Base-by-base conservation (phyloP, 352 stramenopile species). In the Phytophthora colocasiae region DNA sequence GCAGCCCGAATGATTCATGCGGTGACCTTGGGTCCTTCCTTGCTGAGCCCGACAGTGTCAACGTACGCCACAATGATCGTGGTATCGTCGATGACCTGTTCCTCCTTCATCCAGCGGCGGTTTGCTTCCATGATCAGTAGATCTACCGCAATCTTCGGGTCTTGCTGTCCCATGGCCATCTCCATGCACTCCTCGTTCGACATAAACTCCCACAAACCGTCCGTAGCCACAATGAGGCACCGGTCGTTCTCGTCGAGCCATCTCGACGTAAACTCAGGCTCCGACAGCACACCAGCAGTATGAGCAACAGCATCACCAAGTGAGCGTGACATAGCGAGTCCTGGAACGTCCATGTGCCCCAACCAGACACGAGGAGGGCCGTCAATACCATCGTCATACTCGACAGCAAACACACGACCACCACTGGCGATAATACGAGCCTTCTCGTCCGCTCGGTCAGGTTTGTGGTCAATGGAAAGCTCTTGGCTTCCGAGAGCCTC, bases 131-230 rank as follows among this genome's bases (percentile, higher is more conserved):
- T 93, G 49, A 99, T 97, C 7, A 99, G 76, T 60, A 88, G 67
- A 71, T 99, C 95, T 6, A 99, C 91, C 4, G 85, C 86, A 10
- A 90, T 70, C 58, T 95, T 93, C 1, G 86, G 86, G 46, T 95
- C 85, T 19, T 90, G 82, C 60, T 93, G 80, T 4, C 73, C 75
- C 73, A 93, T 84, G 22, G 76, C 79, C 54, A 97, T 91, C 45
- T 95, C 80, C 50, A 97, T 89, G 48, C 97, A 97, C 73, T 99
- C 97, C 56, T 98, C 84, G 73, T 98, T 98, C 31, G 85, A 91
- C 71, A 99, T 97, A 80, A 99, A 99, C 70, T 99, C 97, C 97
- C 97, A 99, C 40, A 99, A 77, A 11, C 98, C 98, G 75, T 99
- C 97, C 0, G 96, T 99, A 15, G 96, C 98, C 36, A 99, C 84